Evolutionary conservation across 208 protist genomes (phyloP).

Genomic region (Acanthamoeba healyi): DNA sequence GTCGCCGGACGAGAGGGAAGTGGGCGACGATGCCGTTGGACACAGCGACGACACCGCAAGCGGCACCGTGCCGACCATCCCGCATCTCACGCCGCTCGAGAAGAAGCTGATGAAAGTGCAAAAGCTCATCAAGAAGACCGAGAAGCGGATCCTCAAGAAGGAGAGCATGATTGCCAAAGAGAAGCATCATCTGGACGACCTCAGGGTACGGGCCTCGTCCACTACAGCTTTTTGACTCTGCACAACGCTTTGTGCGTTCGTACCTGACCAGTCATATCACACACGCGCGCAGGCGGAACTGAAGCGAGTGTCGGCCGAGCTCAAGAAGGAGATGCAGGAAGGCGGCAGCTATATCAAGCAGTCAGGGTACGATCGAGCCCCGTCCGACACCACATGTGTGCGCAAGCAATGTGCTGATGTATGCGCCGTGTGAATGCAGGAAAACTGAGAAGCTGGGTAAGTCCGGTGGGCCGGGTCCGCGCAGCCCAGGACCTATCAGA

Average conservation of each 20-base stretch:
- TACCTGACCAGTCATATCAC: not conserved
- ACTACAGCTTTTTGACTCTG: not conserved
- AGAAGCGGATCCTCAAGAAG: not conserved
- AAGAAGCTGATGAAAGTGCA: constrained; percentile 53
- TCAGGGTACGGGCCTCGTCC: not conserved
- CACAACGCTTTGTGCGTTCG: not conserved
- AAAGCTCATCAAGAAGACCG: constrained; percentile 28
- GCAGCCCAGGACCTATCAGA: not conserved
- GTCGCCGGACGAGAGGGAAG: not conserved
- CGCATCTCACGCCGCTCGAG: constrained; percentile 18
- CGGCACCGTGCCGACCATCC: not conserved
- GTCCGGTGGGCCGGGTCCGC: not conserved
- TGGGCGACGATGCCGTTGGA: not conserved
- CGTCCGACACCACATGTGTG: not conserved
- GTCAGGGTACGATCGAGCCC: not conserved
- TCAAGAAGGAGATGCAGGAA: constrained; percentile 39
- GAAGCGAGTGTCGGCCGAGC: constrained; percentile 16
- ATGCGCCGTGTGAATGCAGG: not conserved
- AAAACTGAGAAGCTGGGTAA: not conserved
- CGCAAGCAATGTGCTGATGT: not conserved
- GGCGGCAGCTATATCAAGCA: constrained; percentile 5
- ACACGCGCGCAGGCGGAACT: not conserved
- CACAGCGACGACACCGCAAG: not conserved
- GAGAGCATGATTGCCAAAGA: constrained; percentile 23
- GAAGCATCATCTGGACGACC: not conserved